Conservation (phyloP, 208 protist genomes). For the Porcisia deanei region DNA sequence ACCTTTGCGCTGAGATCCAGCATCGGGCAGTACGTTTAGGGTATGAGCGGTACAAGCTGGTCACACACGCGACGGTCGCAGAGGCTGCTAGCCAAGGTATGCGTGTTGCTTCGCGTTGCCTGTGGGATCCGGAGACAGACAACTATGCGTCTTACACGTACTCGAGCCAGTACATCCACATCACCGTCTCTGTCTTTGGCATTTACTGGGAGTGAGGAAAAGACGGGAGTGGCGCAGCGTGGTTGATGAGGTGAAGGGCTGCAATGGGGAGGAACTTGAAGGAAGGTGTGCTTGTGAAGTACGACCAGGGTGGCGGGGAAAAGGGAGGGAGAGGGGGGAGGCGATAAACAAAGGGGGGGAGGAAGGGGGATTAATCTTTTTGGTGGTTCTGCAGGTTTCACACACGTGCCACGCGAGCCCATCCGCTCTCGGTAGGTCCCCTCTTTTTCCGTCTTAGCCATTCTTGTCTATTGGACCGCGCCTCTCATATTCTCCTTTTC, state of each 20-base stretch:
- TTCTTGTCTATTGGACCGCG: background rate
- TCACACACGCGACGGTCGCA: slow-evolving; percentile 83
- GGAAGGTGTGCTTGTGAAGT: background rate
- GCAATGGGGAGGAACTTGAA: background rate
- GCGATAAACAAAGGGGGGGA: too few relatives aligned
- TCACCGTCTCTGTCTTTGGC: slow-evolving; percentile 72
- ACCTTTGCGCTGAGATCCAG: slow-evolving; percentile 88
- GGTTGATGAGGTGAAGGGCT: background rate
- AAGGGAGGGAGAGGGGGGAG: background rate
- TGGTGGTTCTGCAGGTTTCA: background rate
- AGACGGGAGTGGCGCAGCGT: background rate
- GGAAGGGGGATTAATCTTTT: background rate
- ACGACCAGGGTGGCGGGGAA: background rate
- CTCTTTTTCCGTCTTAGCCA: background rate
- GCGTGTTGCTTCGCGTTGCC: slow-evolving; percentile 79
- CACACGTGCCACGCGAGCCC: background rate
- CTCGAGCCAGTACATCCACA: slow-evolving; percentile 76
- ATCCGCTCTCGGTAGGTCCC: background rate
- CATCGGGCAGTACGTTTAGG: slow-evolving; percentile 85
- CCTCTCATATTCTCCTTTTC: background rate
- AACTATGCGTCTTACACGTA: slow-evolving; percentile 87
- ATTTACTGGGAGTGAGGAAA: slow-evolving; percentile 80
- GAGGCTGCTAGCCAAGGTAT: slow-evolving; percentile 88
- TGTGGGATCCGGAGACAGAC: slow-evolving; percentile 93
- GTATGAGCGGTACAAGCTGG: slow-evolving; percentile 92